Evolutionary conservation across 2,329 filamentous ascomycete genomes (phyloP).

Genomic region (Zymoseptoria crescenta): DNA sequence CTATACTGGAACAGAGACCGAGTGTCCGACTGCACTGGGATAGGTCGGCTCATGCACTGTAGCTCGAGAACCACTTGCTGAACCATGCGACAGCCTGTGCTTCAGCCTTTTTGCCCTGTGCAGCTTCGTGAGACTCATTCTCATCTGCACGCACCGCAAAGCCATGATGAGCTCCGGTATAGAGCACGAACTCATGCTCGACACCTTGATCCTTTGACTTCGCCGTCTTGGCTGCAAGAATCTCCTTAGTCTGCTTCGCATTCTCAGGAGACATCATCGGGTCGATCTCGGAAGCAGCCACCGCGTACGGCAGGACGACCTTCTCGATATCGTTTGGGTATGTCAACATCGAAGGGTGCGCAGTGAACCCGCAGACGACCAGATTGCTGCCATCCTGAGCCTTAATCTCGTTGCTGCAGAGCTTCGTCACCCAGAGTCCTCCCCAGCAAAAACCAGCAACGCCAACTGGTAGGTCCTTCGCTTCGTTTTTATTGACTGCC

Average conservation of each 20-base stretch:
- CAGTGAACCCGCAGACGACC: constrained; percentile 30
- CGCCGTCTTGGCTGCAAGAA: constrained; percentile 29
- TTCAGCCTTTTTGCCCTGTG: constrained; percentile 31
- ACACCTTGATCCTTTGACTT: constrained; percentile 27
- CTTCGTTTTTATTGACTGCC: constrained; percentile 23
- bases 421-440: constrained; percentile 27
- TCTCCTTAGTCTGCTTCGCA: constrained; percentile 27
- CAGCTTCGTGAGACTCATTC: constrained; percentile 27
- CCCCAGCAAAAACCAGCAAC: constrained; percentile 31
- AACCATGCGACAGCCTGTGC: constrained; percentile 34
- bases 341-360: constrained; percentile 30
- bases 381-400: constrained; percentile 25
- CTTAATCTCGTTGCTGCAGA: constrained; percentile 27
- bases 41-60: neutral
- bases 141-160: constrained; percentile 32
- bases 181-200: constrained; percentile 33
- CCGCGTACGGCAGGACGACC: constrained; percentile 28
- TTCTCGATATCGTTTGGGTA: constrained; percentile 30
- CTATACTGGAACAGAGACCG: neutral
- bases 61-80: constrained; percentile 26
- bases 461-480: constrained; percentile 25
- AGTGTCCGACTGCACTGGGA: too few relatives aligned
- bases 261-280: constrained; percentile 25
- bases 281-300: constrained; percentile 27
- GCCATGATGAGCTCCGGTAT: constrained; percentile 31